phyloP scores from a whole-genome alignment of 1,139 yeast species.

The Magnusiomyces magnusii region DNA sequence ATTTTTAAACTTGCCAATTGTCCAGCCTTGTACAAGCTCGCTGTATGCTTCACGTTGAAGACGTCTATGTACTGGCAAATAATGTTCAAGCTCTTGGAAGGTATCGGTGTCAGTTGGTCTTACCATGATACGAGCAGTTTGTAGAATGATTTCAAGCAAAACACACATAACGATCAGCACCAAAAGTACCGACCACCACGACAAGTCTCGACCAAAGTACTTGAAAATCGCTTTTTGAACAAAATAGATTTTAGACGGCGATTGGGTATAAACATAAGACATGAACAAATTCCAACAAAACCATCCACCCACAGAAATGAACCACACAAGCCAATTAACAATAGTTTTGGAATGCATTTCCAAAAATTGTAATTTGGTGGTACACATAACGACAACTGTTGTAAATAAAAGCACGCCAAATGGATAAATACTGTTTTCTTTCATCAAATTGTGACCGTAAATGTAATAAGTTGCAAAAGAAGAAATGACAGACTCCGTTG shows the following conservation, averaged over 20 bases:
- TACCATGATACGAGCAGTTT: constrained; percentile 49
- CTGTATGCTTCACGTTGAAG: constrained; percentile 66
- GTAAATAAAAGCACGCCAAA: constrained; percentile 71
- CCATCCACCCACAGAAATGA: constrained; percentile 83
- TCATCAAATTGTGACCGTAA: constrained; percentile 58
- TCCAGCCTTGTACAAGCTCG: constrained; percentile 79
- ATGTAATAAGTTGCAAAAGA: constrained; percentile 58
- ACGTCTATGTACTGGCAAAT: constrained; percentile 53
- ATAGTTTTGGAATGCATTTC: constrained; percentile 81
- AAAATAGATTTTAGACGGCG: constrained; percentile 57
- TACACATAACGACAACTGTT: constrained; percentile 62
- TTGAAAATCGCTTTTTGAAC: constrained; percentile 60
- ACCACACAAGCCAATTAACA: constrained; percentile 59
- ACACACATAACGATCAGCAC: constrained; percentile 42
- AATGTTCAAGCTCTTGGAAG: constrained; percentile 71
- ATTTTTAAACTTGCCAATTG: constrained; percentile 17
- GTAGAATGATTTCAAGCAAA: constrained; percentile 56
- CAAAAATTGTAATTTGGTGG: constrained; percentile 67
- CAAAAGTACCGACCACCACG: constrained; percentile 80
- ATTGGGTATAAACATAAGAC: constrained; percentile 55
- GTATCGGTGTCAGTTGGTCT: constrained; percentile 70
- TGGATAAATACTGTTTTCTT: constrained; percentile 74
- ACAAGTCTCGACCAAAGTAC: constrained; percentile 67
- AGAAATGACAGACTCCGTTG: constrained; percentile 62
- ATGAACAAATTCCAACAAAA: constrained; percentile 76